Conservation (phyloP, 495 filamentous ascomycete genomes). For the Podospora didyma region DNA sequence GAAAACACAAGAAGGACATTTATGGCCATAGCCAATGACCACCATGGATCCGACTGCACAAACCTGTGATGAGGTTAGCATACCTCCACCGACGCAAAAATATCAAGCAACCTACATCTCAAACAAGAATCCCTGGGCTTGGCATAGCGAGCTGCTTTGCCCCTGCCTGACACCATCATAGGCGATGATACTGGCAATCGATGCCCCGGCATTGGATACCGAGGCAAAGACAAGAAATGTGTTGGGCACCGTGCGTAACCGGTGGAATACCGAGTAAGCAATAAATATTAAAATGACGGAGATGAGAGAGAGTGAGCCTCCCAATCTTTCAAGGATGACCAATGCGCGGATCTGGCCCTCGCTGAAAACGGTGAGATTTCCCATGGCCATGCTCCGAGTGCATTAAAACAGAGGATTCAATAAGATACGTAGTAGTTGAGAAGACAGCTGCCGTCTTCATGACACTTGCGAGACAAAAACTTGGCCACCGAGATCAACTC, state of each 20-base stretch:
- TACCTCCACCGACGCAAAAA: slow-evolving; percentile 7
- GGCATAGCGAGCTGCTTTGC: slow-evolving; percentile 54
- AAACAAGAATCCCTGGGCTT: slow-evolving; percentile 73
- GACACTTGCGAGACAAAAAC: too few species aligned
- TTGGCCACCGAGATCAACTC: too few species aligned
- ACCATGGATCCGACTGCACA: slow-evolving; percentile 53
- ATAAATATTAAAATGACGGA: slow-evolving; percentile 62
- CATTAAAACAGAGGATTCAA: background rate
- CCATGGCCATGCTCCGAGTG: background rate
- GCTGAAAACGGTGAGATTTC: background rate
- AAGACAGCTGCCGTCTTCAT: too few species aligned
- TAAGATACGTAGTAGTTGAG: too few species aligned
- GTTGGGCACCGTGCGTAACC: slow-evolving; percentile 69
- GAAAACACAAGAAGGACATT: slow-evolving; percentile 86
- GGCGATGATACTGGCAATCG: slow-evolving; percentile 64
- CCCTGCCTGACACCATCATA: slow-evolving; percentile 46
- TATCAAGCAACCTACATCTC: slow-evolving; percentile 35
- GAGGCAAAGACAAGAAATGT: slow-evolving; percentile 73
- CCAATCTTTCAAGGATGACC: slow-evolving; percentile 35
- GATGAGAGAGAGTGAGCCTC: slow-evolving; percentile 54
- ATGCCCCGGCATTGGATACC: slow-evolving; percentile 68
- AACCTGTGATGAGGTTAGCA: slow-evolving; percentile 30
- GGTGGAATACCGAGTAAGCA: slow-evolving; percentile 53
- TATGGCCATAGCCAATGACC: slow-evolving; percentile 72
- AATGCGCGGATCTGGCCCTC: slow-evolving; percentile 28